Base-by-base conservation (phyloP, 164 flowering plant genomes). In the Piper longum region DNA sequence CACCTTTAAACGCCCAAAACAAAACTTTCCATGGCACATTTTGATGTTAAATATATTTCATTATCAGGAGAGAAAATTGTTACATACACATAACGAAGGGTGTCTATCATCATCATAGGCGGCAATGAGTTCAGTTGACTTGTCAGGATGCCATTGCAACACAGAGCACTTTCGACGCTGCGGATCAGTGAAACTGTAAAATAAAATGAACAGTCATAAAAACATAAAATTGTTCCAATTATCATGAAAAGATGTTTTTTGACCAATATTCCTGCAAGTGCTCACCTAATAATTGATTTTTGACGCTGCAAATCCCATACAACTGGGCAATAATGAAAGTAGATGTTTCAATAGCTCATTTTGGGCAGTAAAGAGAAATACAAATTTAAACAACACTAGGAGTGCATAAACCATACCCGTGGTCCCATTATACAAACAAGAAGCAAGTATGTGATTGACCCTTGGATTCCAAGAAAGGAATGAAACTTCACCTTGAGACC, bases 231-330 rank as follows among this genome's bases (percentile, higher is more conserved):
- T 2, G 36, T 39, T 41, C 19, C 41, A 52, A 16, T 51, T 36
- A 59, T 43, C 19, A 36, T 36, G 60, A 12, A 17, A 4, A 52
- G 19, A 62, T 9, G 6, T n/a, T 45, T 39, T 4, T 16, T 7
- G 61, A 16, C 18, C 39, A 14, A 45, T 40, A 57, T 4, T 7
- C 57, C 59, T 36, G 67, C 7, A 57, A 36, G 11, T 61, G 59
- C 71, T 71, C 73, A 83, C 99, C 89, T 89, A 67, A 95, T 88
- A 44, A 86, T 93, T 66, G 91, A 96, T 56, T 91, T 95, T 70
- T 95, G 99, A 80, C 86, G 80, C 82, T 78, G 88, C 48, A 95
- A 75, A 80, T 95, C 99, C 99, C 99, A 95, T 54, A 95, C 83
- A 64, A 87, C 99, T 95, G 63, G 48, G 69, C 64, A 56, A 60